These are phyloP conservation scores for Leucosporidium scottii DNA, from an alignment of 768 basidiomycete genomes.

Conservation along the genomic window DNA sequence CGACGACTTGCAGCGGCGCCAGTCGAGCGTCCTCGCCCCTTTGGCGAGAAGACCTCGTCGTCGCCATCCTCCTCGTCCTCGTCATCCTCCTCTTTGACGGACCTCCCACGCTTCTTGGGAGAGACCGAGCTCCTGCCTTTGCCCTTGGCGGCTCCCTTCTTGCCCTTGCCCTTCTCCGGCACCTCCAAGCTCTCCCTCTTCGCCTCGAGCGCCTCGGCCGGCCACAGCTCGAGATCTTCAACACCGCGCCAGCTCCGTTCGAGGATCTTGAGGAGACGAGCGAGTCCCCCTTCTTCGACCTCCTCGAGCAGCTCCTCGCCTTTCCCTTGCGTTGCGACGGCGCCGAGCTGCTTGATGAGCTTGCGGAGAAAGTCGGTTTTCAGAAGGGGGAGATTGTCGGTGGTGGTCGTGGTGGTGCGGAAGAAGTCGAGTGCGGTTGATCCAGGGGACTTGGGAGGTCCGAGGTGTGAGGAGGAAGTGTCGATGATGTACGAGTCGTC, in stretches of 20 bases:
- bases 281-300: constrained; percentile 58
- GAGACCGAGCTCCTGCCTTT: background rate
- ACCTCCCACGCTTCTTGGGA: too few species aligned
- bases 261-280: constrained; percentile 64
- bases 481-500: constrained; percentile 56
- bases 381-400: constrained; percentile 51
- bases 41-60: constrained; percentile 34
- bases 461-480: constrained; percentile 42
- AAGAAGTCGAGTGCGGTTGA: constrained; percentile 50
- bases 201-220: constrained; percentile 19
- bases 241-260: constrained; percentile 70
- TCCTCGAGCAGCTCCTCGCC: constrained; percentile 49
- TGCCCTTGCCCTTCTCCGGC: constrained; percentile 40
- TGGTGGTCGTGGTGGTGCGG: constrained; percentile 49
- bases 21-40: background rate
- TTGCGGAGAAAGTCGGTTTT: constrained; percentile 57
- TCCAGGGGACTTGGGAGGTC: constrained; percentile 50
- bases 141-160: constrained; percentile 34
- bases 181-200: background rate
- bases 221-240: constrained; percentile 69
- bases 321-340: constrained; percentile 34
- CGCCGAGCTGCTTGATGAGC: constrained; percentile 58
- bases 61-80: constrained; percentile 35
- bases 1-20: constrained; percentile 1
- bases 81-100: constrained; percentile 35